These are phyloP conservation scores for Ormosia semicastrata DNA, from an alignment of 306 rosid genomes.

Conservation along the genomic window DNA sequence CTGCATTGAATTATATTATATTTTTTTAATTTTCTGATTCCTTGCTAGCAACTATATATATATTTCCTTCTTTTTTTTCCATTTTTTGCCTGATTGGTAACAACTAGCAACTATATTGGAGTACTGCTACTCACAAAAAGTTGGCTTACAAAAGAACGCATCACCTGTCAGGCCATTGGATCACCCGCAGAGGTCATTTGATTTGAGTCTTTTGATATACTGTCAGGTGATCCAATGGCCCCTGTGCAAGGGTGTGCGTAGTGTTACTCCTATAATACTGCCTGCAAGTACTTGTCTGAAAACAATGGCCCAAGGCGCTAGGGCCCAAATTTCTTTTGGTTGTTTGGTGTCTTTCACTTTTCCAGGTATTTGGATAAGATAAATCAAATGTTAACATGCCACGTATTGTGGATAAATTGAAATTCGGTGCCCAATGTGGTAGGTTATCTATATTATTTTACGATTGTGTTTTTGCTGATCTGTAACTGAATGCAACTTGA, in stretches of 20 bases:
- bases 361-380: constrained; percentile 34
- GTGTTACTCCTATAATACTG: neutral
- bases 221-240: neutral
- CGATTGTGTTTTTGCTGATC: neutral
- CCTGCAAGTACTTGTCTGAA: neutral
- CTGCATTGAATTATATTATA: neutral
- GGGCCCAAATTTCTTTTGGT: constrained; percentile 1
- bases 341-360: constrained; percentile 29
- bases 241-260: neutral
- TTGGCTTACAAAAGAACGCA: constrained; percentile 8
- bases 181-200: neutral
- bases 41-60: neutral
- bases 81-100: neutral
- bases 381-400: neutral
- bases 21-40: neutral
- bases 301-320: neutral
- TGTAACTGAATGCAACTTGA: neutral
- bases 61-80: no score
- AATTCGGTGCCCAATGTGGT: constrained; percentile 20
- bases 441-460: neutral
- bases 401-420: constrained; percentile 8
- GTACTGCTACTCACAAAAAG: neutral
- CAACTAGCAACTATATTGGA: neutral
- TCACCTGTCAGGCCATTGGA: neutral
- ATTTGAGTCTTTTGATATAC: neutral